Evolutionary conservation across 1,139 yeast species (phyloP), one percentile per base, ranked within the genome.

Genomic region (Saccharomyces hybrid): DNA sequence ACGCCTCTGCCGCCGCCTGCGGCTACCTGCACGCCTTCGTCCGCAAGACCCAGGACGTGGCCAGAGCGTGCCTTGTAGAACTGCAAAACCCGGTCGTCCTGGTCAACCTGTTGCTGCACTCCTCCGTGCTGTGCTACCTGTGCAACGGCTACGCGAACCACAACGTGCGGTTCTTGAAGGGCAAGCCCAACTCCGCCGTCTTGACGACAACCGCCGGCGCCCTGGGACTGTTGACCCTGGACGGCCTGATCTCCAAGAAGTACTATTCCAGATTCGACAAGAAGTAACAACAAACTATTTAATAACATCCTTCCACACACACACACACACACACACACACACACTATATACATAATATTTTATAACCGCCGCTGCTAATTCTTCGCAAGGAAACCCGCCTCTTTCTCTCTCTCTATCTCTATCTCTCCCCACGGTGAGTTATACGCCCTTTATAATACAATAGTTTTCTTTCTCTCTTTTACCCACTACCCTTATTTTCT

Each of bases 31-130:
- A 38, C 5, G 44, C 44, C n/a, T 11, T 44, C 5, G 58, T 55
- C 19, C 51, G 57, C 21, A 54, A 52, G 32, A 55, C 63, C 47
- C 59, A 55, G 46, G 24, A 55, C 12, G 49, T 57, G 21, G 61
- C 59, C 16, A 46, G 48, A 34, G 56, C 53, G 47, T 60, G 59
- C 9, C 47, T 52, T 8, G 32, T 51, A n/a, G 84, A 81, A 66
- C 73, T 83, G 60, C 76, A 81, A 65, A 82, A 83, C 72, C 88
- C 88, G 0, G 86, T 80, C 14, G 85, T 83, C 52, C 71, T 80
- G 24, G 70, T 79, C 42, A 86, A 83, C 69, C 69, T 77, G 1
- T 72, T 80, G 47, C 76, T 81, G 51, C 78, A 81, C 31, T 66
- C 78, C n/a, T 75, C 80, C 51, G 79, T 81, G 7, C 67, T 76